Evolutionary conservation across 2,329 filamentous ascomycete species (phyloP).

Genomic region (Pseudogymnoascus sp.): DNA sequence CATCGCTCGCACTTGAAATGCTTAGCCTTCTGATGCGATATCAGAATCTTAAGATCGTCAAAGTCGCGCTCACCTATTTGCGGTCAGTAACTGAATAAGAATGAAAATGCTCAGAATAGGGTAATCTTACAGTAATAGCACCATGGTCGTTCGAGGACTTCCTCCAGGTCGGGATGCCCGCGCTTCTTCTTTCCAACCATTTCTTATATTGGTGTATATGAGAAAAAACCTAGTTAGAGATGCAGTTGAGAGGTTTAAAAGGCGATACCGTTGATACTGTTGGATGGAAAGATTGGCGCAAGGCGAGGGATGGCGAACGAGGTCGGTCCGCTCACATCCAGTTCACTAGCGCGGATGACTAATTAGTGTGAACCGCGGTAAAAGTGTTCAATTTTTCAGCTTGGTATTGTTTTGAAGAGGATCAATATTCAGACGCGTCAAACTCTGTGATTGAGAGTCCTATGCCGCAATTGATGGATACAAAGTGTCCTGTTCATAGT

Average conservation of each 20-base stretch:
- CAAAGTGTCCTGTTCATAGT: not conserved
- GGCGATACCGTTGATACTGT: not conserved
- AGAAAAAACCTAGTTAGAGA: not conserved
- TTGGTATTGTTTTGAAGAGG: not conserved
- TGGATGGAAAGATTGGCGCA: not conserved
- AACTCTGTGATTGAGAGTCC: not conserved
- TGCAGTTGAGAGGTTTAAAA: not conserved
- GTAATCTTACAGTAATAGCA: slow-evolving; percentile 79
- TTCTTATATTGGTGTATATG: slow-evolving; percentile 13
- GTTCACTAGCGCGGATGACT: slow-evolving; percentile 7
- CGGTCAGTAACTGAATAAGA: slow-evolving; percentile 19
- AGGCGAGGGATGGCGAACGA: slow-evolving; percentile 6
- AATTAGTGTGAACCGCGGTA: not conserved
- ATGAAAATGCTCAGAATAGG: slow-evolving; percentile 6
- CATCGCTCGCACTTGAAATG: slow-evolving; percentile 97
- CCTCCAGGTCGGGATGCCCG: slow-evolving; percentile 75
- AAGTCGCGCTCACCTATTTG: slow-evolving; percentile 78
- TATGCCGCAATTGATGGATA: not conserved
- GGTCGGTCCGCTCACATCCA: not conserved
- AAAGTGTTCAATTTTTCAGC: slow-evolving; percentile 2
- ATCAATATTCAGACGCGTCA: not conserved
- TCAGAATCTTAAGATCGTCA: slow-evolving; percentile 91
- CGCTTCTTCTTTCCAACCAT: slow-evolving; percentile 87
- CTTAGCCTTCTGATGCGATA: slow-evolving; percentile 97
- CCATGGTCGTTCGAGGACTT: slow-evolving; percentile 81